These are phyloP conservation scores for Huiozyma naganishii DNA, from an alignment of 805 yeast species.

Conservation along the genomic window DNA sequence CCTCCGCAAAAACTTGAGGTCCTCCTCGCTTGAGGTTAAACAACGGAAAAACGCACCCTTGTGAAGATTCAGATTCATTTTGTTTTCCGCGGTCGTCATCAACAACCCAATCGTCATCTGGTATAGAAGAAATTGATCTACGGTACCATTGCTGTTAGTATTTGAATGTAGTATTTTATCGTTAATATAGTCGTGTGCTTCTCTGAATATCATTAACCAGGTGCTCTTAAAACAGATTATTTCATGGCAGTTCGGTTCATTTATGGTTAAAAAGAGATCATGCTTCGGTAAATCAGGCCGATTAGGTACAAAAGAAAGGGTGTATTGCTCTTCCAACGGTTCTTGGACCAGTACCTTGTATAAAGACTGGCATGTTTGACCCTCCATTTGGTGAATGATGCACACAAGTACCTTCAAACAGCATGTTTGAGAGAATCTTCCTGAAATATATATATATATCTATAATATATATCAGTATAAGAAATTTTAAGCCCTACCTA, in stretches of 20 bases:
- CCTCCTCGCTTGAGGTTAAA: constrained; percentile 2
- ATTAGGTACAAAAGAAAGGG: constrained; percentile 14
- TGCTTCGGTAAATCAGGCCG: constrained; percentile 4
- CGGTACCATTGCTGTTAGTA: background rate
- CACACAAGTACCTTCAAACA: no score
- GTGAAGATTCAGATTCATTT: constrained; percentile 25
- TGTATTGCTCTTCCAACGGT: constrained; percentile 1
- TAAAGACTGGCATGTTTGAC: constrained; percentile 8
- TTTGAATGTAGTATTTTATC: background rate
- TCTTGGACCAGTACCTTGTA: constrained; percentile 7
- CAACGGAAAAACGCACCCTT: constrained; percentile 14
- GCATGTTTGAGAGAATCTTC: no score
- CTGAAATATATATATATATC: no score
- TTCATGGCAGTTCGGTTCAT: constrained; percentile 19
- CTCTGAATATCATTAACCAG: constrained; percentile 19
- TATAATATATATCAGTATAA: no score
- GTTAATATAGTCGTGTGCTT: constrained; percentile 21
- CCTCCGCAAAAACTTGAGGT: constrained; percentile 7
- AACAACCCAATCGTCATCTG: constrained; percentile 27
- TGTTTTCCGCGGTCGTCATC: constrained; percentile 30
- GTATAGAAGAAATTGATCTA: constrained; percentile 5
- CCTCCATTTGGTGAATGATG: no score
- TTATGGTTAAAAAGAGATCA: constrained; percentile 5
- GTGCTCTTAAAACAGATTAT: constrained; percentile 28
- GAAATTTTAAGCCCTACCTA: no score